Base-by-base conservation (phyloP, 495 filamentous ascomycete species). In the Bryoglossum gracile region DNA sequence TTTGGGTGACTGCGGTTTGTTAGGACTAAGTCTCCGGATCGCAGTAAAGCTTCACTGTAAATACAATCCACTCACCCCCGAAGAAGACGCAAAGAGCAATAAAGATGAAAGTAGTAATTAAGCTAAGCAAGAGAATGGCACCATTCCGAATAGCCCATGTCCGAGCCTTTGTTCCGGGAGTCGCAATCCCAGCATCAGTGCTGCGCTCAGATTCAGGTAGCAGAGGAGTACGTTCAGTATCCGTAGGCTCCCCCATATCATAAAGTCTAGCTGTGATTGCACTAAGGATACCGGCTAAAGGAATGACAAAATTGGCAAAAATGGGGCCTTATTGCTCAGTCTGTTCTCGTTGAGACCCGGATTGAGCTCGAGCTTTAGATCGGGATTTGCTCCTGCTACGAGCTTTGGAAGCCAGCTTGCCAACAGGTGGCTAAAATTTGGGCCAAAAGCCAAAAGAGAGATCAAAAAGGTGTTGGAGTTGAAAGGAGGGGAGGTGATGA, bases 21-120 rank as follows among this genome's bases (percentile, higher is more conserved):
- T n/a, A n/a, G n/a, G n/a, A n/a, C n/a, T n/a, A n/a, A n/a, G n/a
- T n/a, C n/a, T n/a, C n/a, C n/a, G n/a, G n/a, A n/a, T n/a, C n/a
- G n/a, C n/a, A n/a, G n/a, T n/a, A n/a, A n/a, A n/a, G n/a, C n/a
- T n/a, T n/a, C n/a, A n/a, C n/a, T n/a, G n/a, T n/a, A n/a, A n/a
- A n/a, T n/a, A n/a, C n/a, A n/a, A n/a, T n/a, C n/a, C n/a, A 44
- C 53, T 28, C 44, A 59, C 57, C 21, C 36, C 45, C 44, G 17
- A 60, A 44, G 47, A 60, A 54, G 10, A 54, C 30, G 35, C 41
- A 48, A 11, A 60, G 43, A n/a, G 43, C 14, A 23, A 50, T 37
- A 8, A 60, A 32, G 1, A 51, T 40, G 6, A 28, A 43, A 11
- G 37, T 10, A n/a, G 54, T 18, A 14, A 60, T 35, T 4, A 51